Evolutionary conservation across 2,329 filamentous ascomycete species (phyloP).

Genomic region (Calonectria naviculata): DNA sequence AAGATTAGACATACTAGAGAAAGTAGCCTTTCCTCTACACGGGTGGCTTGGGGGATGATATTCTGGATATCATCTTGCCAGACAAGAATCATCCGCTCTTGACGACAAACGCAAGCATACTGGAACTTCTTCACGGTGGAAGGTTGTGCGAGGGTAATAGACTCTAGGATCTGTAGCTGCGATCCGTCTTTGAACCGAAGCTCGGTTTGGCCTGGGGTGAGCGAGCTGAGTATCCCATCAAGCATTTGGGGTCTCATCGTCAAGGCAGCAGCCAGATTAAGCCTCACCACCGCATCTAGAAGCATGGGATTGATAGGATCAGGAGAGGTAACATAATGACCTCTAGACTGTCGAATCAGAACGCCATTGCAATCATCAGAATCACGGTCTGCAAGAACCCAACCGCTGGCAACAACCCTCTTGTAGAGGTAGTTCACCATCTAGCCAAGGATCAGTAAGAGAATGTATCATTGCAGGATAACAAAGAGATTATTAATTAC

Average conservation of each 20-base stretch:
- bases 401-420: conserved; percentile 11
- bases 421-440: conserved; percentile 16
- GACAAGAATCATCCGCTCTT: background rate
- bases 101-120: conserved; percentile 12
- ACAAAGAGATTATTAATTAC: background rate
- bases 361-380: conserved; percentile 1
- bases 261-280: conserved; percentile 5
- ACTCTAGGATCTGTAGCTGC: conserved; percentile 14
- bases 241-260: conserved; percentile 20
- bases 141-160: background rate
- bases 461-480: no score
- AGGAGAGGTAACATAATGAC: conserved; percentile 11
- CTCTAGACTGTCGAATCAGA: conserved; percentile 2
- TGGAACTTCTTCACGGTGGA: conserved; percentile 14
- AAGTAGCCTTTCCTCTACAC: conserved; percentile 6
- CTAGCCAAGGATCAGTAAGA: background rate
- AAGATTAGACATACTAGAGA: background rate
- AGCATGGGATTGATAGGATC: background rate
- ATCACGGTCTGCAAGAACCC: background rate
- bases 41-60: conserved; percentile 8
- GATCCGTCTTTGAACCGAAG: conserved; percentile 18
- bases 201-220: background rate
- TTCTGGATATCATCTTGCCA: conserved; percentile 18
- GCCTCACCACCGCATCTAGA: background rate
- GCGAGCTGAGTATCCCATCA: conserved; percentile 6